Evolutionary conservation across 805 yeast genomes (phyloP).

Genomic region (Wickerhamiella alocasiicola): DNA sequence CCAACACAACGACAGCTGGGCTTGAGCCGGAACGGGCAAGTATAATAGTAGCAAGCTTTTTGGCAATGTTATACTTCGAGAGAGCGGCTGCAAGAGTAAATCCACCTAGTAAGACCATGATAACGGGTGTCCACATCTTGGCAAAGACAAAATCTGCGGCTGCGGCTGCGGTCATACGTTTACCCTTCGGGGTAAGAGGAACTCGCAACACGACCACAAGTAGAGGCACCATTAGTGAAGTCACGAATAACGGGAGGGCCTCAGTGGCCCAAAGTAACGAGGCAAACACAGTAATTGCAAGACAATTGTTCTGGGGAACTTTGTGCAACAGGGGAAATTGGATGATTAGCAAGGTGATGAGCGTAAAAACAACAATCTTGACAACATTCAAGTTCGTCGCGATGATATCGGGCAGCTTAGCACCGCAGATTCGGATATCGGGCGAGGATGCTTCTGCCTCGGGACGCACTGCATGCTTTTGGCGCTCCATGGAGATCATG

Average conservation of each 20-base stretch:
- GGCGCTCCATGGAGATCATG: constrained; percentile 80
- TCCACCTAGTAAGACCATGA: constrained; percentile 82
- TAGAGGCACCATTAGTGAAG: constrained; percentile 73
- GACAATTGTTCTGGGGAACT: constrained; percentile 63
- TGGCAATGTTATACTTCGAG: constrained; percentile 83
- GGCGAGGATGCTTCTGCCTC: constrained; percentile 5
- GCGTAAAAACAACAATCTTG: constrained; percentile 15
- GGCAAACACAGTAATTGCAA: constrained; percentile 69
- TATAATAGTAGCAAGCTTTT: constrained; percentile 68
- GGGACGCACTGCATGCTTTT: constrained; percentile 54
- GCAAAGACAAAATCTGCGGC: constrained; percentile 71
- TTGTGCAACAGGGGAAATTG: constrained; percentile 34
- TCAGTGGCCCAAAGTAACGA: constrained; percentile 95
- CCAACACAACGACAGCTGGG: constrained; percentile 62
- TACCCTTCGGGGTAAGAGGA: constrained; percentile 22
- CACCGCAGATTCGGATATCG: constrained; percentile 1
- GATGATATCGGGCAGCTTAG: constrained; percentile 14
- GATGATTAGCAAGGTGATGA: constrained; percentile 38
- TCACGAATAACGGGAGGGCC: constrained; percentile 80
- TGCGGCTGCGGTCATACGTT: constrained; percentile 45
- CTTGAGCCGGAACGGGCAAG: constrained; percentile 74
- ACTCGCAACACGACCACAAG: constrained; percentile 64
- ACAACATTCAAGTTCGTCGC: constrained; percentile 5
- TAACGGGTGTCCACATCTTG: constrained; percentile 92
- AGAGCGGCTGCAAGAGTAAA: constrained; percentile 90